These are phyloP conservation scores for Iris macrosiphon DNA, from an alignment of 106 monocot genomes.

Conservation along the genomic window DNA sequence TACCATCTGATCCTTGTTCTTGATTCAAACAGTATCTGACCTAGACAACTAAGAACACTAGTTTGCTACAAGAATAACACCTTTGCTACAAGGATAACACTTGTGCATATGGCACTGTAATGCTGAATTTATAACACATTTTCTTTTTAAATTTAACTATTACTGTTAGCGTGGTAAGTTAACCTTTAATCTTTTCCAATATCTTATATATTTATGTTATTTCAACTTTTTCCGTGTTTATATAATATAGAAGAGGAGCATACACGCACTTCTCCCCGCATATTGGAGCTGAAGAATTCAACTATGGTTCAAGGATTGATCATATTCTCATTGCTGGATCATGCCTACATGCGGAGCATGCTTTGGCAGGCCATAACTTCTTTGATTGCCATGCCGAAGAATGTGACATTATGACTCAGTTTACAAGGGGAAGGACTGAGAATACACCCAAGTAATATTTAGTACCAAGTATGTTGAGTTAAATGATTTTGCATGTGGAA, in stretches of 20 bases:
- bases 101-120: too few species aligned
- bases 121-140: too few species aligned
- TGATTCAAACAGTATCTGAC: too few species aligned
- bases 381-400: constrained; percentile 74
- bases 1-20: too few species aligned
- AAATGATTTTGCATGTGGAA: neutral
- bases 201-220: too few species aligned
- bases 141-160: too few species aligned
- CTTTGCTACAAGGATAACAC: too few species aligned
- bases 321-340: constrained; percentile 80
- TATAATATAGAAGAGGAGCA: constrained; percentile 52
- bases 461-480: neutral
- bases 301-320: constrained; percentile 95
- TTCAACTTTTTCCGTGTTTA: constrained; percentile 2
- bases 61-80: too few species aligned
- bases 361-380: constrained; percentile 51
- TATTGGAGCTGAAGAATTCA: constrained; percentile 90
- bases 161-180: too few species aligned
- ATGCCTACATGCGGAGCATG: constrained; percentile 61
- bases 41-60: too few species aligned
- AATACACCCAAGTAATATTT: constrained; percentile 55
- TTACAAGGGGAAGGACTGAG: constrained; percentile 54
- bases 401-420: constrained; percentile 83
- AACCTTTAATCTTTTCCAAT: too few species aligned
- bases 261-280: constrained; percentile 72